Evolutionary conservation across 371 early-diverging fungal genomes (phyloP), one percentile per base, ranked within the genome.

Genomic region (Circinella minor): DNA sequence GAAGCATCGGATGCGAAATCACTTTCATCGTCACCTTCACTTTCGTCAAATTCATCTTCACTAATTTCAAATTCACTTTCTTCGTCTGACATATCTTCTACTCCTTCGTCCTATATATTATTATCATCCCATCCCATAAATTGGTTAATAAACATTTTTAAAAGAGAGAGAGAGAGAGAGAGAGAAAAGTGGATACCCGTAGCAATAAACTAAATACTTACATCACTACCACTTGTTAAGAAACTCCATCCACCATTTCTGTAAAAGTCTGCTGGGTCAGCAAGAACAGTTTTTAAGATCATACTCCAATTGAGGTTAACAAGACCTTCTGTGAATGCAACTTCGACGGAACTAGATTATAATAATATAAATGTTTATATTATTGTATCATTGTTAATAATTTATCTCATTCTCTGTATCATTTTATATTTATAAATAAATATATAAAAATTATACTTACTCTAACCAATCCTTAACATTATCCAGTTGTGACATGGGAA

Each of bases 391-490:
- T 8, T 13, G 51, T 51, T 11, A 43, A 11, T 13, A n/a, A 8
- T 5, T 51, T 15, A 17, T 51, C 51, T 51, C 4, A 14, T n/a
- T 51, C 51, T 13, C 14, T 51, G 1, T 5, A 4, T 51, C 51
- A 51, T n/a, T n/a, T n/a, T n/a, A n/a, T n/a, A n/a, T n/a, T n/a
- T n/a, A n/a, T 13, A 5, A 5, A 51, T 5, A 13, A 51, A 51
- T n/a, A 51, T 15, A 7, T 51, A n/a, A 51, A 51, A 8, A 51
- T 15, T 5, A 51, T 14, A 81, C 86, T 74, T 79, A 91, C 91
- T 99, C 99, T 39, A 99, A 89, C 96, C 99, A 99, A 66, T 99
- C 99, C 83, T 99, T 98, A 69, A 99, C 93, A 73, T 95, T 91
- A 71, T 97, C 97, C 51, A 99, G 83, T 72, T 96, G 93, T 57